A percentile compares a stretch with the other conserved stretches of the same genome.
These are phyloP conservation scores for Hericium erinaceus DNA, from an alignment of 768 basidiomycete species.

Conservation along the genomic window DNA sequence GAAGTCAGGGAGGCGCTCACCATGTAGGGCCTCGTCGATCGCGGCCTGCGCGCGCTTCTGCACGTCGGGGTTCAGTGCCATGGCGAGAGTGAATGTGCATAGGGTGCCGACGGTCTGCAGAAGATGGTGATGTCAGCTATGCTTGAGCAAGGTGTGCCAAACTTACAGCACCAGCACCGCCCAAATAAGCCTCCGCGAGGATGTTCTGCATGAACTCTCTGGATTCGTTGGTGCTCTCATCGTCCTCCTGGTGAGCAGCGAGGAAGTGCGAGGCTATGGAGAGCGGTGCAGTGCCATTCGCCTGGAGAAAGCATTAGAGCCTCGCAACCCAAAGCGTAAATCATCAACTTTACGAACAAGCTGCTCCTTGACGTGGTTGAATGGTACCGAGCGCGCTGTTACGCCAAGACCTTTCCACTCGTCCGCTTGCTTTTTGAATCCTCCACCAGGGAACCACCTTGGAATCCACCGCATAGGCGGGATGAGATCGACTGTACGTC, in stretches of 20 bases:
- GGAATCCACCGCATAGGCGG: not conserved
- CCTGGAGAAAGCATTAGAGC: not conserved
- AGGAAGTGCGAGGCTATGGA: not conserved
- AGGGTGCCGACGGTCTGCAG: not conserved
- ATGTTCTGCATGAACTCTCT: not conserved
- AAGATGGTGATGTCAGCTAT: constrained; percentile 3
- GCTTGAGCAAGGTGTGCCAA: constrained; percentile 6
- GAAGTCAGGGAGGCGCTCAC: not conserved
- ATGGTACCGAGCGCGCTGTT: not conserved
- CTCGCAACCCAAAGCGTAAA: too few species aligned
- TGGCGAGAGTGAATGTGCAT: not conserved
- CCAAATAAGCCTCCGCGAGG: not conserved
- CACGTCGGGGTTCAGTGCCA: not conserved
- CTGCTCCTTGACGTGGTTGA: not conserved
- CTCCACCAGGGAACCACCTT: not conserved
- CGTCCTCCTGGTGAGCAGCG: not conserved
- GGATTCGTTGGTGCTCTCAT: not conserved
- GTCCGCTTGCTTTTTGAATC: not conserved
- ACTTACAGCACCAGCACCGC: not conserved
- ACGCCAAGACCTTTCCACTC: not conserved
- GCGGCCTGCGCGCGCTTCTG: not conserved
- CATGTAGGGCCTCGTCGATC: not conserved
- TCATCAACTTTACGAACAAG: not conserved
- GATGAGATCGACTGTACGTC: not conserved
- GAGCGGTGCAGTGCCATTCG: not conserved